Evolutionary conservation across 345 rosid species (phyloP), one percentile per base, ranked within the genome.

Genomic region (Draba incana): DNA sequence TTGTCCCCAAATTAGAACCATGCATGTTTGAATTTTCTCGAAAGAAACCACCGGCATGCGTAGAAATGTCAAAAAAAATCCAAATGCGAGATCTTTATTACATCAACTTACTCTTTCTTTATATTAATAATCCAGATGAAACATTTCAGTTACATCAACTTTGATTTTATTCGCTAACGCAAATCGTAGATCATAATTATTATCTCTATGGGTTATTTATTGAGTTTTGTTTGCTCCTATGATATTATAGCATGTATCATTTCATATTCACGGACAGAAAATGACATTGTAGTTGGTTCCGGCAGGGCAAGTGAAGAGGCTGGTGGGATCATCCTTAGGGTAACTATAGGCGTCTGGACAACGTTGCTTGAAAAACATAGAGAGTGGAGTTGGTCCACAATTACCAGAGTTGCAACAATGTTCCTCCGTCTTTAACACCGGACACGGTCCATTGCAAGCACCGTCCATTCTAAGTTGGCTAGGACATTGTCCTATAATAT

Each of bases 341-440:
- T 80, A 84, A 69, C 82, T 81, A 50, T 82, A 82, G n/a, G 77
- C 84, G 47, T 82, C 84, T 3, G 88, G 88, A 61, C 88, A 82
- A 49, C 82, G 77, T 0, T 75, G 66, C 65, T 84, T 79, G 55
- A 84, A 84, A 52, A 66, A 84, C 58, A 6, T 78, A 1, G 88
- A 82, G 24, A 65, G 71, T n/a, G 12, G 2, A 3, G 86, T 84
- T 5, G 84, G 84, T 4, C 78, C 71, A 57, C 84, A 85, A 6
- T 27, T 66, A 2, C 82, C 83, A 3, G 78, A 71, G 42, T 78
- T 80, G 69, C 86, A 81, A 2, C 87, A 83, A 33, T 81, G 44
- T 25, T 83, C 69, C 0, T 81, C 80, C 0, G 79, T 83, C n/a
- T 77, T 80, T 20, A 80, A 72, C 30, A 69, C 41, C 2, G 81